A percentile compares a stretch with the other conserved stretches of the same genome.
Evolutionary conservation across 768 basidiomycete species (phyloP).

Genomic region (Cystobasidium tubakii): DNA sequence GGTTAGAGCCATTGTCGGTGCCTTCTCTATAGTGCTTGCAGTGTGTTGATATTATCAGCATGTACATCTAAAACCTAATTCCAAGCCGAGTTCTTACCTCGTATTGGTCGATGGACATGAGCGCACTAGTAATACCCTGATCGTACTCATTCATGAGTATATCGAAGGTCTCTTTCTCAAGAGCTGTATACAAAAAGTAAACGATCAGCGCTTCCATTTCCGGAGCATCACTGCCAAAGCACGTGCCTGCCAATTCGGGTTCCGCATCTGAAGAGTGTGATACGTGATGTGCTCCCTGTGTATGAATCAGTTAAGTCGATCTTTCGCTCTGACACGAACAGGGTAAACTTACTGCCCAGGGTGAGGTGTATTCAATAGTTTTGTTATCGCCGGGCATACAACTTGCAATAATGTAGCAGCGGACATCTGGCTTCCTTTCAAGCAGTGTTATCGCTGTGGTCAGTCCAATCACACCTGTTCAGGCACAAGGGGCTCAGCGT

Average conservation of each 20-base stretch:
- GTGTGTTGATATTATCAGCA: background rate
- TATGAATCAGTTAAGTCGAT: too few species aligned
- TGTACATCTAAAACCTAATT: background rate
- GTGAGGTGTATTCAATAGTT: constrained; percentile 30
- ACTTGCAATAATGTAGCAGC: constrained; percentile 47
- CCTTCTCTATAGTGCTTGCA: constrained; percentile 20
- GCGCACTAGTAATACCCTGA: background rate
- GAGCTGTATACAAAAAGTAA: background rate
- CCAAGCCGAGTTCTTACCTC: constrained; percentile 1
- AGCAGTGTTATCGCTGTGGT: constrained; percentile 49
- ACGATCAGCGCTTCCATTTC: background rate
- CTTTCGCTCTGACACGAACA: too few species aligned
- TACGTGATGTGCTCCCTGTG: constrained; percentile 34
- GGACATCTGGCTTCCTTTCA: constrained; percentile 38
- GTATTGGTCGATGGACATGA: constrained; percentile 28
- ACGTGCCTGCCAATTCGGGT: background rate
- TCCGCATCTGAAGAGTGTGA: constrained; percentile 19
- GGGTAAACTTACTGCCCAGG: constrained; percentile 26
- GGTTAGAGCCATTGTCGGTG: constrained; percentile 17
- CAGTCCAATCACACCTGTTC: constrained; percentile 49
- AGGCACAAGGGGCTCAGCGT: background rate
- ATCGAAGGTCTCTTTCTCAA: constrained; percentile 7
- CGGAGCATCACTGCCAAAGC: background rate
- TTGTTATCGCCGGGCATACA: constrained; percentile 47
- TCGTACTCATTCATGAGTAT: background rate